Percentiles rank a stretch among this genome's conserved stretches.
Evolutionary conservation across 176 grass and related monocot genomes (phyloP).

Genomic region (Saccharum spontaneum): DNA sequence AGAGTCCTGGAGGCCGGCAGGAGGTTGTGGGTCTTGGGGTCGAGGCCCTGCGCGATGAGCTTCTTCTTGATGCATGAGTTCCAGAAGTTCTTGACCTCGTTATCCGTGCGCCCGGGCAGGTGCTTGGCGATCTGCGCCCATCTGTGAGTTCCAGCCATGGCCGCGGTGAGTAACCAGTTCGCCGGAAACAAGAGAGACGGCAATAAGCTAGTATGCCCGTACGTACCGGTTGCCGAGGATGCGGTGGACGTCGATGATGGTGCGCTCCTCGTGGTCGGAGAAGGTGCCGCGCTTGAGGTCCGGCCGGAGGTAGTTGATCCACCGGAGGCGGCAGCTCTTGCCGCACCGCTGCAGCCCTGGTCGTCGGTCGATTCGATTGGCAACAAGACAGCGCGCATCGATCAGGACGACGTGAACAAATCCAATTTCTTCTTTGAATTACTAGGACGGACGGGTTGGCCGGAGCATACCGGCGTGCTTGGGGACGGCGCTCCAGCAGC

Average conservation of each 20-base stretch:
- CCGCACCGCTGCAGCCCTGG: slow-evolving; percentile 93
- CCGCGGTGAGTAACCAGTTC: not conserved
- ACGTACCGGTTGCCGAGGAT: slow-evolving; percentile 89
- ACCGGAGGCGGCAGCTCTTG: slow-evolving; percentile 98
- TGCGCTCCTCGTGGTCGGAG: slow-evolving; percentile 83
- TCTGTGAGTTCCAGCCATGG: slow-evolving; percentile 29
- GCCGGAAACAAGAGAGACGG: not conserved
- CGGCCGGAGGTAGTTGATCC: slow-evolving; percentile 98
- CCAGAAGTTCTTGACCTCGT: slow-evolving; percentile 99
- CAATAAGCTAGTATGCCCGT: not conserved
- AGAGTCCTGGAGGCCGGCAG: slow-evolving; percentile 63
- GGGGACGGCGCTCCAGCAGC: slow-evolving; percentile 97
- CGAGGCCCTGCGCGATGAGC: slow-evolving; percentile 91
- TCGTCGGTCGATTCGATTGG: not conserved
- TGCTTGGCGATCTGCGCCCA: slow-evolving; percentile 99
- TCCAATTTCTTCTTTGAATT: not conserved
- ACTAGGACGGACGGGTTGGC: not conserved
- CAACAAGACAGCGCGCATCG: not conserved
- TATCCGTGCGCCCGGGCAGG: slow-evolving; percentile 92
- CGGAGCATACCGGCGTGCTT: slow-evolving; percentile 71
- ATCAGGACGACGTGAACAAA: not conserved
- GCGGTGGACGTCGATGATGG: slow-evolving; percentile 95
- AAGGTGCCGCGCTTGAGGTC: slow-evolving; percentile 94
- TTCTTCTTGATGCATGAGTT: slow-evolving; percentile 99
- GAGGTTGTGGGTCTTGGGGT: slow-evolving; percentile 97